These are phyloP conservation scores for Tolypocladium cylindrosporum DNA, from an alignment of 2,329 filamentous ascomycete genomes.

Conservation along the genomic window DNA sequence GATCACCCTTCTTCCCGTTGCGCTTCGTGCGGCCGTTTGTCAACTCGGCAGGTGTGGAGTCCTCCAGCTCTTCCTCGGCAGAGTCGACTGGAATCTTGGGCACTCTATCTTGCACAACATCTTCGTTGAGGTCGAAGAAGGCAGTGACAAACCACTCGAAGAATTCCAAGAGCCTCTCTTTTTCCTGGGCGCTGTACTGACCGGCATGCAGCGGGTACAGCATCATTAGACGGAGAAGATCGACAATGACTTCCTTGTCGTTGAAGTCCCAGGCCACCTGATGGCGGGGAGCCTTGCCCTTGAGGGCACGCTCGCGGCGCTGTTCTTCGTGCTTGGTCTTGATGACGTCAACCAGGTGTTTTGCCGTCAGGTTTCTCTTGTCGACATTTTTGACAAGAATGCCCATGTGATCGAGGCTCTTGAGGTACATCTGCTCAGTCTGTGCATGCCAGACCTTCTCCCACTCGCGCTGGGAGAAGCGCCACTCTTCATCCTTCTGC, in stretches of 20 bases:
- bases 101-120: constrained; percentile 56
- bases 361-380: constrained; percentile 83
- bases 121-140: constrained; percentile 68
- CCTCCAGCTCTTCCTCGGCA: constrained; percentile 69
- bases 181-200: constrained; percentile 62
- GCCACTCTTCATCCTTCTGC: constrained; percentile 96
- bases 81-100: constrained; percentile 60
- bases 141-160: constrained; percentile 65
- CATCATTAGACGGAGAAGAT: constrained; percentile 52
- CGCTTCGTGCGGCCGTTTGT: constrained; percentile 59
- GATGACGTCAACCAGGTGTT: constrained; percentile 82
- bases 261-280: constrained; percentile 70
- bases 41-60: constrained; percentile 59
- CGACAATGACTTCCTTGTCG: constrained; percentile 58
- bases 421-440: constrained; percentile 89
- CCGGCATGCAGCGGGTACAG: constrained; percentile 58
- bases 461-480: constrained; percentile 94
- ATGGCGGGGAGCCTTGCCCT: constrained; percentile 50
- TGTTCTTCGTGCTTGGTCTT: constrained; percentile 90
- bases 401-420: constrained; percentile 93
- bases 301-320: constrained; percentile 58
- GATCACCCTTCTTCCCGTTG: constrained; percentile 66
- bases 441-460: constrained; percentile 98
- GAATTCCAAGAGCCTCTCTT: constrained; percentile 64
- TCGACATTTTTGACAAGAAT: constrained; percentile 81